phyloP scores from a whole-genome alignment of 768 basidiomycete species.

The Atractiella rhizophila region DNA sequence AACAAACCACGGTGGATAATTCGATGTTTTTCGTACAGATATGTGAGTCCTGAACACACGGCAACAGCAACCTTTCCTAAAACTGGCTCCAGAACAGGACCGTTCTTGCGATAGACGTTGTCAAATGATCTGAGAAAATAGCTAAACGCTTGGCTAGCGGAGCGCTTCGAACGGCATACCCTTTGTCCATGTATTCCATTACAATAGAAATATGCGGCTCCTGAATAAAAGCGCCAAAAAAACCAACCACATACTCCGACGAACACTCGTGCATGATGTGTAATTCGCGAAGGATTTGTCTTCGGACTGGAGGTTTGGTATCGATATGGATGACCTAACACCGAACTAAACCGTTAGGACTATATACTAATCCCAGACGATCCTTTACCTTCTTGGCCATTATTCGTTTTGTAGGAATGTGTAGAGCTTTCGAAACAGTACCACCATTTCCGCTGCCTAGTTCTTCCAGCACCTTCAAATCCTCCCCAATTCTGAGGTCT shows the following conservation, averaged over 20 bases:
- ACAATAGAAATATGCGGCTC: constrained; percentile 18
- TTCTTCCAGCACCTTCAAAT: constrained; percentile 73
- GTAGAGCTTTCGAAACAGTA: constrained; percentile 82
- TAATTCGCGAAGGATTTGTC: constrained; percentile 96
- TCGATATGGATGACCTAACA: background rate
- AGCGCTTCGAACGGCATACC: too few relatives aligned
- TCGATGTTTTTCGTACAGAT: background rate
- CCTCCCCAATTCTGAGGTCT: constrained; percentile 69
- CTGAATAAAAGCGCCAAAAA: constrained; percentile 70
- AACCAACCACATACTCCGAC: constrained; percentile 80
- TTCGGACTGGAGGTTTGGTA: constrained; percentile 91
- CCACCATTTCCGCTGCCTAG: constrained; percentile 92
- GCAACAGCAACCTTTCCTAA: constrained; percentile 48
- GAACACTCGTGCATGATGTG: constrained; percentile 87
- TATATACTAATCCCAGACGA: background rate
- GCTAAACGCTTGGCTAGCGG: constrained; percentile 62
- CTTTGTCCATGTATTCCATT: constrained; percentile 99
- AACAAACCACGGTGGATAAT: constrained; percentile 1
- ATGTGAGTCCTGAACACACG: background rate
- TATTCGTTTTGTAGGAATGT: constrained; percentile 73
- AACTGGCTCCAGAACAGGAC: constrained; percentile 88
- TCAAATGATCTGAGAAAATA: constrained; percentile 40
- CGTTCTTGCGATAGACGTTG: constrained; percentile 57
- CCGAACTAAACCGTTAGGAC: background rate
- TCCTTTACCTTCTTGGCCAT: constrained; percentile 92